These are phyloP conservation scores for Termitomyces sp. DNA, from an alignment of 768 basidiomycete species.

Conservation along the genomic window DNA sequence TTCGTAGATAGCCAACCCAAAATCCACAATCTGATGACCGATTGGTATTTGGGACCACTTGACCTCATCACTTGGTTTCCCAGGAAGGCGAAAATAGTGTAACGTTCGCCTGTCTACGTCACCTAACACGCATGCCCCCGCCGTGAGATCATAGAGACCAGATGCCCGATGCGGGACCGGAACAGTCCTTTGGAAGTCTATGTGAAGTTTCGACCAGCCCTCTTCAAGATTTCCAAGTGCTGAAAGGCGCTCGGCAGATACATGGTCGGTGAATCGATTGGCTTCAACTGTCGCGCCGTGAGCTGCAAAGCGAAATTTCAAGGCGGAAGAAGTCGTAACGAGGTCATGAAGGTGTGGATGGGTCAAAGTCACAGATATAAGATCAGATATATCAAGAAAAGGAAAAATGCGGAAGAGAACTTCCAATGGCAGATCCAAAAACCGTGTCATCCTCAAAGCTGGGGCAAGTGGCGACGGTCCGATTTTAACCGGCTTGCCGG, in stretches of 20 bases:
- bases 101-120: background rate
- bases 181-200: background rate
- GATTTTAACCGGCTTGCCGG: background rate
- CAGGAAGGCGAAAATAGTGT: background rate
- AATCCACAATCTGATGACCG: constrained; percentile 28
- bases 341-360: background rate
- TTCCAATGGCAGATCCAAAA: background rate
- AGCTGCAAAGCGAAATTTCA: background rate
- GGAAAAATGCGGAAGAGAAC: background rate
- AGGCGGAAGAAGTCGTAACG: background rate
- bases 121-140: background rate
- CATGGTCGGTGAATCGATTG: background rate
- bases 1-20: constrained; percentile 34
- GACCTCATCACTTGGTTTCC: constrained; percentile 11
- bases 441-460: background rate
- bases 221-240: background rate
- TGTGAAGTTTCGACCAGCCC: background rate
- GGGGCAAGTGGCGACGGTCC: background rate
- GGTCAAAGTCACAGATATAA: background rate
- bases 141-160: constrained; percentile 2
- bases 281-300: background rate
- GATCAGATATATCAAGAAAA: background rate
- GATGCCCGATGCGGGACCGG: background rate
- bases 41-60: constrained; percentile 23
- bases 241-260: background rate